Evolutionary conservation across 257 asterid genomes (phyloP), one percentile per base, ranked within the genome.

Genomic region (Solanum clarkiae): DNA sequence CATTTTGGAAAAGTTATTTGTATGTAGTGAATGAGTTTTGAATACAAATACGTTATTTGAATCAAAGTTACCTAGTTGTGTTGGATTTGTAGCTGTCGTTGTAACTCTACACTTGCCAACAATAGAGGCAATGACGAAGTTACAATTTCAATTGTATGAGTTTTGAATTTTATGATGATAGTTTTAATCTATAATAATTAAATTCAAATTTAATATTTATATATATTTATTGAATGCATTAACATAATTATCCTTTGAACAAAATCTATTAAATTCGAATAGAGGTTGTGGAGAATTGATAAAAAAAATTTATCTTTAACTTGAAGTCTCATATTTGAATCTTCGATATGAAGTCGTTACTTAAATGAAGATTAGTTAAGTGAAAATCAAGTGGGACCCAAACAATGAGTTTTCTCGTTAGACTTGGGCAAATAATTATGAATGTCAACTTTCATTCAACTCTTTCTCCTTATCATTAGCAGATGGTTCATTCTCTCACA

Each of bases 351-450:
- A 4, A 40, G 8, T 9, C 2, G 3, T 17, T 1, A 3, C 18
- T 12, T 2, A 24, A 5, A 63, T 24, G 0, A 62, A 0, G 26
- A 5, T 63, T 63, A 63, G 5, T 63, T 63, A 12, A 63, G 2
- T 1, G 10, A 5, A 70, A 1, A 10, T 7, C 17, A 3, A 10
- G 54, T 70, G 17, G 17, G 10, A 10, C 29, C 6, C 18, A 17
- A 70, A 3, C 17, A 4, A 68, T 2, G 24, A 42, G 10, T 18
- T 70, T 18, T 70, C 10, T 0, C 54, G 20, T 79, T 53, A 79
- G 69, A 72, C 75, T 29, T 84, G n/a, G 82, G 66, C 77, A 65
- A 84, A 87, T 86, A 57, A 87, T 86, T 84, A 83, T 83, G 86
- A 82, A 69, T 81, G 85, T 86, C 88, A 59, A 87, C 88, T 80